These are phyloP conservation scores for Leccinum subfulvum DNA, from an alignment of 1,284 basidiomycete species.

Conservation along the genomic window DNA sequence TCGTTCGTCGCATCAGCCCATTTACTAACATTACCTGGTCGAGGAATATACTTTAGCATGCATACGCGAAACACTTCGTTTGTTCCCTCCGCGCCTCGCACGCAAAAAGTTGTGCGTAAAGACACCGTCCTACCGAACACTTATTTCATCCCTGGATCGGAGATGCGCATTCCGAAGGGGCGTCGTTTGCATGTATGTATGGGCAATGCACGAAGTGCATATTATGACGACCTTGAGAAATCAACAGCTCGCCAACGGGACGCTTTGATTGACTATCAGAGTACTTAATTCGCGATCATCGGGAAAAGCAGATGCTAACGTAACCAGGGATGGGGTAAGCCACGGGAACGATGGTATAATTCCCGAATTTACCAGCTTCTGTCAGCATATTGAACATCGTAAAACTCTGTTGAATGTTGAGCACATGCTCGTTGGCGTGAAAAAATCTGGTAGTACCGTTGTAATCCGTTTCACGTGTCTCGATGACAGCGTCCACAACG, in stretches of 20 bases:
- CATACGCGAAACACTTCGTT: constrained; percentile 45
- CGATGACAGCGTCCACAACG: constrained; percentile 64
- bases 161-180: constrained; percentile 43
- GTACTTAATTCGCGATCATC: neutral
- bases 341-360: constrained; percentile 75
- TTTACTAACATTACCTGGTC: neutral
- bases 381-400: constrained; percentile 63
- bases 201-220: constrained; percentile 51
- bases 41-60: constrained; percentile 39
- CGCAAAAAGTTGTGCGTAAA: constrained; percentile 39
- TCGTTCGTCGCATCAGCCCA: neutral
- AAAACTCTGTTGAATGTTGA: constrained; percentile 40
- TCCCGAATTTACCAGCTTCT: constrained; percentile 71
- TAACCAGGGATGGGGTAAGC: constrained; percentile 80
- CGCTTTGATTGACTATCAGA: constrained; percentile 28
- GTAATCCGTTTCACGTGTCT: constrained; percentile 85
- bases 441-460: constrained; percentile 19
- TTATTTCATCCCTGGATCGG: constrained; percentile 32
- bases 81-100: constrained; percentile 39
- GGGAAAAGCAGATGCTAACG: constrained; percentile 34
- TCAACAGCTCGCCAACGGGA: constrained; percentile 66
- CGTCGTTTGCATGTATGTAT: constrained; percentile 39
- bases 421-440: neutral
- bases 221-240: constrained; percentile 65
- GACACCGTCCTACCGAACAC: constrained; percentile 37